phyloP scores from a whole-genome alignment of 129 eudicot genomes.

The Heracleum sosnowskyi region DNA sequence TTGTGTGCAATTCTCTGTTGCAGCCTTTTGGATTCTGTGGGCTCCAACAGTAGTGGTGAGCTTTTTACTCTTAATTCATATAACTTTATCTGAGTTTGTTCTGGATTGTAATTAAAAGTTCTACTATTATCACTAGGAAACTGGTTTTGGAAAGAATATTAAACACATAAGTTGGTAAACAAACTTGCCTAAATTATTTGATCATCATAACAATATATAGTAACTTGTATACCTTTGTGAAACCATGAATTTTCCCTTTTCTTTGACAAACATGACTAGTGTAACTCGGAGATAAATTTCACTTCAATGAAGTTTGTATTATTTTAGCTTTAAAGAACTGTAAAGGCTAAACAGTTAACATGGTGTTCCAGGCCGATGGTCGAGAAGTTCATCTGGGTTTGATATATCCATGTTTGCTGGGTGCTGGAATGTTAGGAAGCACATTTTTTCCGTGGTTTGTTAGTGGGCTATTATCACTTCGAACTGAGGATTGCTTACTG shows the following conservation, averaged over 20 bases:
- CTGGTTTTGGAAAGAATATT: not conserved
- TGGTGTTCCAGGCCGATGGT: slow-evolving; percentile 80
- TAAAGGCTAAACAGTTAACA: not conserved
- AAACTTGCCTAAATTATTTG: not conserved
- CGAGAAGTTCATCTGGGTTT: slow-evolving; percentile 69
- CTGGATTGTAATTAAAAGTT: not conserved
- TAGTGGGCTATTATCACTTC: slow-evolving; percentile 50
- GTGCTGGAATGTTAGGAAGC: slow-evolving; percentile 94
- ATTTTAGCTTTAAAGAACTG: no score
- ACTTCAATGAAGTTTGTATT: not conserved
- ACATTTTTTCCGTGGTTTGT: slow-evolving; percentile 71
- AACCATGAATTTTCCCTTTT: not conserved
- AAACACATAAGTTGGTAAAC: not conserved
- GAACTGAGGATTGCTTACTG: slow-evolving; percentile 72
- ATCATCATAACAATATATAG: not conserved
- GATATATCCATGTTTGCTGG: slow-evolving; percentile 84
- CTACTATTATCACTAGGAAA: not conserved
- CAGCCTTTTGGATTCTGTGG: slow-evolving; percentile 86
- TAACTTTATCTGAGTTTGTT: not conserved
- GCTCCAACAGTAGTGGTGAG: slow-evolving; percentile 89
- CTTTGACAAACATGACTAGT: not conserved
- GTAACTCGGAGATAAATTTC: not conserved
- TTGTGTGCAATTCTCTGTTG: slow-evolving; percentile 63
- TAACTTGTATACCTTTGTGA: not conserved
- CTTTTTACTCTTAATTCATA: slow-evolving; percentile 4